phyloP scores from a whole-genome alignment of 2,329 filamentous ascomycete species.

The Arachnomyces sp. region DNA sequence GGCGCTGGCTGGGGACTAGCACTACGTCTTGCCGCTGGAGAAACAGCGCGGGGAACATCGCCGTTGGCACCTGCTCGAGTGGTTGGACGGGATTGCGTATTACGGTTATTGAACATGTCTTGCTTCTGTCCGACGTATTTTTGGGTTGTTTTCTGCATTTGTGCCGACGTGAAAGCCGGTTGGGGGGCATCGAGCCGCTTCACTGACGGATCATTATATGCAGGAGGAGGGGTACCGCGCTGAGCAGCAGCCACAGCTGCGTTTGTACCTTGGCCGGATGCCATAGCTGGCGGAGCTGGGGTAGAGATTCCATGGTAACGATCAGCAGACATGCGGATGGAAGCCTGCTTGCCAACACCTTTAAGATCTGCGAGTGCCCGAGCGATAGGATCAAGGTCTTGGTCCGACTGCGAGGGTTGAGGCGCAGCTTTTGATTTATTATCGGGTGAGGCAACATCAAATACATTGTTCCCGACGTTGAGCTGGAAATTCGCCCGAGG shows the following conservation, averaged over 20 bases:
- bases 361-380: constrained; percentile 88
- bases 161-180: constrained; percentile 82
- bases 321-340: constrained; percentile 84
- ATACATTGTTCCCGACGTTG: constrained; percentile 92
- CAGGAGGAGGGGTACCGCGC: constrained; percentile 75
- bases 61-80: constrained; percentile 28
- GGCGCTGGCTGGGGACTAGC: constrained; percentile 27
- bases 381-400: constrained; percentile 80
- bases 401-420: constrained; percentile 38
- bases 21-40: constrained; percentile 30
- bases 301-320: constrained; percentile 90
- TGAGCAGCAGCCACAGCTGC: constrained; percentile 50
- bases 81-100: constrained; percentile 23
- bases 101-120: constrained; percentile 56
- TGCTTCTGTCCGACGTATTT: constrained; percentile 79
- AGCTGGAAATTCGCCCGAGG: constrained; percentile 87
- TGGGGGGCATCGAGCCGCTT: constrained; percentile 80
- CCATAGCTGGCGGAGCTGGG: constrained; percentile 50
- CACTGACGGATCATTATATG: constrained; percentile 67
- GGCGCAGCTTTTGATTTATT: constrained; percentile 38
- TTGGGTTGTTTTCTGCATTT: constrained; percentile 92
- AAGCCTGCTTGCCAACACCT: constrained; percentile 73
- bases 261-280: constrained; percentile 14
- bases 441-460: constrained; percentile 78
- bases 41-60: constrained; percentile 30